Evolutionary conservation across 73 alveolate genomes (phyloP).

Genomic region (Symbiodinium pilosum): DNA sequence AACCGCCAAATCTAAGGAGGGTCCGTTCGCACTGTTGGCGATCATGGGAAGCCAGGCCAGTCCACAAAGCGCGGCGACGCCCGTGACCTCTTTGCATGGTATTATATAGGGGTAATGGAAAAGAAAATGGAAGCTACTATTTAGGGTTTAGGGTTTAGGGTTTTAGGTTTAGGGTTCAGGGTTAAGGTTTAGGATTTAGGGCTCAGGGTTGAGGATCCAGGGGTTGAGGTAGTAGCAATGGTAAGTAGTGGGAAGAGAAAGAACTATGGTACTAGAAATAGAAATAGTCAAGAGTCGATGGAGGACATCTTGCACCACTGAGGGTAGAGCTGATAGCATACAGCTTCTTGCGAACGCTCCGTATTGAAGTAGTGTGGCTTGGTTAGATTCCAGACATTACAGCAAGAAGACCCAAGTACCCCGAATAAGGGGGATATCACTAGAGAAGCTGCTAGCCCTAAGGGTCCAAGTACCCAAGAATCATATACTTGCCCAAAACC

Average conservation of each 20-base stretch:
- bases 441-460: not conserved
- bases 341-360: no score
- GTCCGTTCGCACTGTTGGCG: slow-evolving; percentile 18
- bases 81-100: not conserved
- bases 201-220: no score
- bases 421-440: not conserved
- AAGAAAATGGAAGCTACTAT: no score
- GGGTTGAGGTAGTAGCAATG: no score
- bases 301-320: no score
- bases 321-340: no score
- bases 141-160: not conserved
- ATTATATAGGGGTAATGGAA: no score
- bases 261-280: no score
- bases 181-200: not conserved
- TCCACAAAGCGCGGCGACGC: slow-evolving; percentile 37
- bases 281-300: no score
- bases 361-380: no score
- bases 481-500: no score
- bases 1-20: not conserved
- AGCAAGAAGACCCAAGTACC: not conserved
- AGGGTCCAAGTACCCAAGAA: not conserved
- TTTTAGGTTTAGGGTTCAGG: not conserved
- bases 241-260: no score
- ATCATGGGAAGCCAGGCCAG: slow-evolving; percentile 68
- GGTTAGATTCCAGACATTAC: not conserved